These are phyloP conservation scores for Hydnum rufescens DNA, from an alignment of 768 basidiomycete genomes.

Conservation along the genomic window DNA sequence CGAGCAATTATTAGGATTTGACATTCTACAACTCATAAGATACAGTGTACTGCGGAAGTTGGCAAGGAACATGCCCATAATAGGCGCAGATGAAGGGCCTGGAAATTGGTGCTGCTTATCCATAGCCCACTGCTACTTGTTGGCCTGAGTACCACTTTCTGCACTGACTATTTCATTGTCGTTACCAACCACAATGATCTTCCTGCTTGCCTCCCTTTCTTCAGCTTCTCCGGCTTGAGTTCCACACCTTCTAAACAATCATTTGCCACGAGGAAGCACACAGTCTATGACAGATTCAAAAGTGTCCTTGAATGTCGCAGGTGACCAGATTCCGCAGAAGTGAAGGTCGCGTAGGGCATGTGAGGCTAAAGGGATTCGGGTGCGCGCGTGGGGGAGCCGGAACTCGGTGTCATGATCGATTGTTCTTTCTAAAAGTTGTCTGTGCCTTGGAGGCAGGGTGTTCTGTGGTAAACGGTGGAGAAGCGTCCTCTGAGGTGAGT, in stretches of 20 bases:
- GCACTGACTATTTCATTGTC: too few relatives aligned
- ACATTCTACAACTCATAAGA: too few relatives aligned
- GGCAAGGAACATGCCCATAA: too few relatives aligned
- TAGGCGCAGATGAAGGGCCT: too few relatives aligned
- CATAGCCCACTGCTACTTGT: too few relatives aligned
- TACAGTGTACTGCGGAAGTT: too few relatives aligned
- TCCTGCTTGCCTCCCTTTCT: neutral
- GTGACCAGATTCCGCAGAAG: conserved; percentile 69
- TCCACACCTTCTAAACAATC: conserved; percentile 72
- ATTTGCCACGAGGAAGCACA: conserved; percentile 77
- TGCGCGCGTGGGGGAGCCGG: neutral
- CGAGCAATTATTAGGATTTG: too few relatives aligned
- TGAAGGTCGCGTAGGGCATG: conserved; percentile 26
- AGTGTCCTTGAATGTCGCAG: conserved; percentile 71
- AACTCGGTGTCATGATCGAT: conserved; percentile 1
- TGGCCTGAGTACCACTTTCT: too few relatives aligned
- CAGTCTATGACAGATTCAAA: conserved; percentile 82
- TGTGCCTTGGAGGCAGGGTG: conserved; percentile 18
- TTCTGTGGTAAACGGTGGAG: too few relatives aligned
- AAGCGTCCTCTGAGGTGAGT: neutral
- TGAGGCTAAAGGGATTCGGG: conserved; percentile 39
- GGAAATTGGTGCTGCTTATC: too few relatives aligned
- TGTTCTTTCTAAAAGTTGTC: conserved; percentile 30
- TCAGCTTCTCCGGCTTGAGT: conserved; percentile 55
- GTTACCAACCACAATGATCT: conserved; percentile 1